Evolutionary conservation across 495 filamentous ascomycete species (phyloP), one percentile per base, ranked within the genome.

Genomic region (Endocarpon pusillum): DNA sequence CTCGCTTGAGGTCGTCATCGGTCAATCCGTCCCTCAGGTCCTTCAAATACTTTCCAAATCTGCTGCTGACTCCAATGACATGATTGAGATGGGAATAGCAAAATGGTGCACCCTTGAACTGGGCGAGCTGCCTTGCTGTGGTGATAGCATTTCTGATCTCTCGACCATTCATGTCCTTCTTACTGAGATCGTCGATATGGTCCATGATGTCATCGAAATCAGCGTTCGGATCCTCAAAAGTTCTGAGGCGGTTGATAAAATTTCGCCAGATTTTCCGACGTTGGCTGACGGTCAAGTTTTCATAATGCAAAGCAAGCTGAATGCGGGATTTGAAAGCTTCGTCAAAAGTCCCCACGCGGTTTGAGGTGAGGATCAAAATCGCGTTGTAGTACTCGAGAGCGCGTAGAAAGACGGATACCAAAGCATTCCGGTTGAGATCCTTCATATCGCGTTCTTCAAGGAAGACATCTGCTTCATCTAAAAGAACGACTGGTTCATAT

Each of bases 391-490:
- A 14, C 19, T 31, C 28, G 12, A 31, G 28, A 17, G 19, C 12
- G 7, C 28, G 28, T n/a, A 31, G 28, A 31, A 31, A 31, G 28
- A 31, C 28, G 5, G 44, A 42, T 0, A 71, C 64, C 0, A 71
- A 42, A 7, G 51, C 57, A 27, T 75, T 74, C 2, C 66, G 50
- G 4, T 57, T 17, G 0, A 71, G 27, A 27, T 71, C 59, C 7
- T 27, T 32, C 15, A 46, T 39, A 0, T 26, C 41, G 8, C 69
- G 52, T 36, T 59, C 42, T 12, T 59, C 53, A 1, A 75, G 51
- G 37, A 73, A 75, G 1, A 73, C 56, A 31, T 73, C 69, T 0
- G 62, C 65, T 46, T 75, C 67, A 36, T 74, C 69, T 0, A 74
- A 43, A 0, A 75, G 51, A 17, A 31, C 5, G 4, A 31, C 28